phyloP scores from a whole-genome alignment of 257 asterid genomes.

The Phtheirospermum japonicum region DNA sequence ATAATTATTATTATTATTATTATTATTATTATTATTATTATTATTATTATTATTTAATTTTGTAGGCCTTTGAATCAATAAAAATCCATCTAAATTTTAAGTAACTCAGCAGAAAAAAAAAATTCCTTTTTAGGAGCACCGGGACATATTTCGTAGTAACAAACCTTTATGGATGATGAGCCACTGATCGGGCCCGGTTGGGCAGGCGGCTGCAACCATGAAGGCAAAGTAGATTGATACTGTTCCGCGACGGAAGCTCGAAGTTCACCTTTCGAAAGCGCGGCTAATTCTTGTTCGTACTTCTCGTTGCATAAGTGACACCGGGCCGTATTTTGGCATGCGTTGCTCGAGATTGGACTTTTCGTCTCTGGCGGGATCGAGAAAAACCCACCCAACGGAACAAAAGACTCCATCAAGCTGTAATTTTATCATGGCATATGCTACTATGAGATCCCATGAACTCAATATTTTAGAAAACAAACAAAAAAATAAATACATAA shows the following conservation, averaged over 20 bases:
- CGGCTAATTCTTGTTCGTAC: slow-evolving; percentile 57
- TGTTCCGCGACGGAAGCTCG: slow-evolving; percentile 35
- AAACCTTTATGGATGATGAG: slow-evolving; percentile 46
- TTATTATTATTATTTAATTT: no score
- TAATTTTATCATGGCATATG: slow-evolving; percentile 23
- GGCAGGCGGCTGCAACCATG: slow-evolving; percentile 46
- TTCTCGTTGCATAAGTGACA: slow-evolving; percentile 68
- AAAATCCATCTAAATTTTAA: no score
- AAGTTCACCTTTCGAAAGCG: slow-evolving; percentile 36
- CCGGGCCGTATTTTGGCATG: slow-evolving; percentile 36
- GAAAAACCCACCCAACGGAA: slow-evolving; percentile 95
- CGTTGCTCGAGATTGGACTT: slow-evolving; percentile 38
- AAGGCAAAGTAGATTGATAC: slow-evolving; percentile 45
- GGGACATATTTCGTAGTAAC: neutral
- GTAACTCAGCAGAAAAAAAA: no score
- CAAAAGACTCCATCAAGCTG: slow-evolving; percentile 98
- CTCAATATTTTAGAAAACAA: no score
- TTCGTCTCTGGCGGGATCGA: slow-evolving; percentile 57
- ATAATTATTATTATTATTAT: no score
- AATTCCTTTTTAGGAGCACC: neutral
- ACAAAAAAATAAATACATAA: neutral
- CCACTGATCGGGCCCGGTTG: slow-evolving; percentile 30
- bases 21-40: no score
- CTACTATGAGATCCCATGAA: slow-evolving; percentile 19
- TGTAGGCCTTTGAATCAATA: no score